Evolutionary conservation across 1,284 basidiomycete genomes (phyloP).

Genomic region (Trichosporon inkin): DNA sequence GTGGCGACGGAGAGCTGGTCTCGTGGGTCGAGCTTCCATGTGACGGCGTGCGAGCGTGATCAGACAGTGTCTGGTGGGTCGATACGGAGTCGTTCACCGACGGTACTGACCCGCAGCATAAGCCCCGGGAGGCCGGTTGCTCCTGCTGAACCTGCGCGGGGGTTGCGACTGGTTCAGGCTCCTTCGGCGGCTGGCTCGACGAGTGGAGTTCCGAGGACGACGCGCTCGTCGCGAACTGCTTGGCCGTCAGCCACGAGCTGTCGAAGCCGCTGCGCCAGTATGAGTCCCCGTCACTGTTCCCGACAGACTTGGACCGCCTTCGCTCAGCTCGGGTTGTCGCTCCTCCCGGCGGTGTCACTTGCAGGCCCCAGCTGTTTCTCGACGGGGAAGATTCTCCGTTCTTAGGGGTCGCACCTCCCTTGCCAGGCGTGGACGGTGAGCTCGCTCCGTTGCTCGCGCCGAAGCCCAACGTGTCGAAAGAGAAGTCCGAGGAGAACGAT

Average conservation of each 20-base stretch:
- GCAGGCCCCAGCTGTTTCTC: slow-evolving; percentile 5
- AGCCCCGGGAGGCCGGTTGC: neutral
- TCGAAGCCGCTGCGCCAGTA: slow-evolving; percentile 10
- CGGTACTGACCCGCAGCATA: neutral
- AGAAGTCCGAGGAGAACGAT: slow-evolving; percentile 23
- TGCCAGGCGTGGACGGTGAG: slow-evolving; percentile 36
- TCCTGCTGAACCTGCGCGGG: slow-evolving; percentile 4
- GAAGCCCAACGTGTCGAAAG: slow-evolving; percentile 34
- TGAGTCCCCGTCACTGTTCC: neutral
- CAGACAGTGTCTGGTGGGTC: slow-evolving; percentile 29
- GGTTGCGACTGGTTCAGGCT: neutral
- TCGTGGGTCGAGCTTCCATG: slow-evolving; percentile 43
- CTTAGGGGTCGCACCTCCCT: neutral
- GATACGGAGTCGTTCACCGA: slow-evolving; percentile 16
- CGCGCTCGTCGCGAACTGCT: slow-evolving; percentile 26
- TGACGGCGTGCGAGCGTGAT: slow-evolving; percentile 46
- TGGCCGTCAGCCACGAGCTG: slow-evolving; percentile 18
- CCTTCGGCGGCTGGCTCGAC: neutral
- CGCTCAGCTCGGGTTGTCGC: slow-evolving; percentile 10
- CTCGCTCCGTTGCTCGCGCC: slow-evolving; percentile 9
- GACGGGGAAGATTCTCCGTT: slow-evolving; percentile 4
- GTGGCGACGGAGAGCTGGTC: slow-evolving; percentile 43
- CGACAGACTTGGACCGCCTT: slow-evolving; percentile 21
- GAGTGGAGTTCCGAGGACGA: slow-evolving; percentile 30
- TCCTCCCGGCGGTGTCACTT: slow-evolving; percentile 5